These are phyloP conservation scores for Carex arenaria DNA, from an alignment of 202 grass and related monocot species.

Conservation along the genomic window DNA sequence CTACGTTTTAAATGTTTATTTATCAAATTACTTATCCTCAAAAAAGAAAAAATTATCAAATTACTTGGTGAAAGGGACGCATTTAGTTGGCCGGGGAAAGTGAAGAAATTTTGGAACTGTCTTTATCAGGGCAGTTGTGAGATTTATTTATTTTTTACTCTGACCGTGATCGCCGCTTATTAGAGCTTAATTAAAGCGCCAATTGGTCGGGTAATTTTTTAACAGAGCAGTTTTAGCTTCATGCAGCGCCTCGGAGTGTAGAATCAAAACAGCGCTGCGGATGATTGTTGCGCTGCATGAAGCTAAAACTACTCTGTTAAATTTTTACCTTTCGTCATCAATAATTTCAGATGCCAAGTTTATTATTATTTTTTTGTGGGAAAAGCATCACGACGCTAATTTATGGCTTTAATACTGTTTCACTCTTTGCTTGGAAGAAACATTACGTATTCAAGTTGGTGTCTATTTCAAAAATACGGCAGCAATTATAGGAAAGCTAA, in stretches of 20 bases:
- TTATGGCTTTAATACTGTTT: not conserved
- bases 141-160: not conserved
- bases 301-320: too few relatives aligned
- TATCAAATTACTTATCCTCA: too few relatives aligned
- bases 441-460: not conserved
- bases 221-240: too few relatives aligned
- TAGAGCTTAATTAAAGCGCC: not conserved
- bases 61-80: not conserved
- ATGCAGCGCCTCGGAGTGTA: too few relatives aligned
- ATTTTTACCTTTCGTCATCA: not conserved
- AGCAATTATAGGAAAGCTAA: not conserved
- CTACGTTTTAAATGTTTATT: too few relatives aligned
- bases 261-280: too few relatives aligned
- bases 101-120: not conserved
- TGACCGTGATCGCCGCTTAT: not conserved
- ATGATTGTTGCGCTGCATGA: too few relatives aligned
- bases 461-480: not conserved
- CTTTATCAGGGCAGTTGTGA: not conserved
- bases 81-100: not conserved
- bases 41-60: too few relatives aligned
- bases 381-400: not conserved
- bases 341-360: not conserved
- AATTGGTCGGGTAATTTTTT: not conserved
- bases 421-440: slow-evolving; percentile 6
- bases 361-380: not conserved